A percentile compares a stretch with the other conserved stretches of the same genome.
phyloP scores from a whole-genome alignment of 331 rosid genomes.

The Quercus phellos region DNA sequence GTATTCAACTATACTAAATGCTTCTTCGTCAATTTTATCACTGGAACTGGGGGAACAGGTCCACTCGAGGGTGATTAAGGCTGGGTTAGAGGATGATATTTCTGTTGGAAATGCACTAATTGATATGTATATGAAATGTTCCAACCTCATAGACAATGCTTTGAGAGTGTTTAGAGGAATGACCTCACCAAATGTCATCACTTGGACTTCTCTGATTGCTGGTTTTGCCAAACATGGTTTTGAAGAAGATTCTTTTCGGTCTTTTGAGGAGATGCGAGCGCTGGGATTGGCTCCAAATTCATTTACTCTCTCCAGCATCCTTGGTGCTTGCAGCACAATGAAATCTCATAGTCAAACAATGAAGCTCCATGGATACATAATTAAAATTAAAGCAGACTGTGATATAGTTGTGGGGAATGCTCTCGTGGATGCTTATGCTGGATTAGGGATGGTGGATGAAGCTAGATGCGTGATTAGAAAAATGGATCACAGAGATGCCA shows the following conservation, averaged over 20 bases:
- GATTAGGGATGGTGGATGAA: constrained; percentile 40
- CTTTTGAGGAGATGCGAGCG: constrained; percentile 48
- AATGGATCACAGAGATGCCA: constrained; percentile 44
- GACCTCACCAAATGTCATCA: constrained; percentile 42
- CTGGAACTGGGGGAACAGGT: constrained; percentile 51
- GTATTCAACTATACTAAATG: constrained; percentile 44
- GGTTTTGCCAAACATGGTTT: constrained; percentile 57
- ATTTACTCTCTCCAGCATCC: constrained; percentile 42
- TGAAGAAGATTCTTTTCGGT: constrained; percentile 38
- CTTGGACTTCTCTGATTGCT: constrained; percentile 68
- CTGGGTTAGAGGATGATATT: constrained; percentile 53
- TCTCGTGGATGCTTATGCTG: constrained; percentile 67
- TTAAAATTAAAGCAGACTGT: constrained; percentile 41
- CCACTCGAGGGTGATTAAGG: constrained; percentile 38
- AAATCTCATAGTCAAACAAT: constrained; percentile 35
- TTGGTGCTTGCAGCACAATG: constrained; percentile 41
- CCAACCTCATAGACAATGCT: constrained; percentile 31
- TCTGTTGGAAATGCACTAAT: constrained; percentile 51
- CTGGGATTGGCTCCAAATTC: constrained; percentile 57
- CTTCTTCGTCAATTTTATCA: constrained; percentile 40
- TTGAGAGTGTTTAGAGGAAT: constrained; percentile 46
- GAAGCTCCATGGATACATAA: constrained; percentile 47
- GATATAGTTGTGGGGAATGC: constrained; percentile 55
- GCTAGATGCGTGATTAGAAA: constrained; percentile 42
- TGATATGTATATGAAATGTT: constrained; percentile 68